Evolutionary conservation across 2,329 filamentous ascomycete species (phyloP), one percentile per base, ranked within the genome.

Genomic region (Zymoseptoria crescenta): DNA sequence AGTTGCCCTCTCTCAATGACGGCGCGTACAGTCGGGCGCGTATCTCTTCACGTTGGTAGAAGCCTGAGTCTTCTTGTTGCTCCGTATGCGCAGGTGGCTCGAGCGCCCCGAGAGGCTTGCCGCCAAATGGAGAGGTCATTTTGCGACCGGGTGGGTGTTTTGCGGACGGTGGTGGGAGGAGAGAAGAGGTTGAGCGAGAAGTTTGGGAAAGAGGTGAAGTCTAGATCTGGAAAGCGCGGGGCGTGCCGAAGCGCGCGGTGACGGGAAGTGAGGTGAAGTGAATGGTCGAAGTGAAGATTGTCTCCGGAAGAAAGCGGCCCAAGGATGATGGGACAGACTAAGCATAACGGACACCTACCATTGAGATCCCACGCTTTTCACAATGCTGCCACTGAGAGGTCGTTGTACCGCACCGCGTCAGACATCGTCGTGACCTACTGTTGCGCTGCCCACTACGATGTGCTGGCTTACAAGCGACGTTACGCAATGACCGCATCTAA

Each of bases 11-110:
- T 16, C 13, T 45, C 35, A 13, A 45, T 13, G 35, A 45, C 13
- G 35, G 16, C 35, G 35, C 35, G n/a, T 45, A 16, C 5, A 45
- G n/a, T n/a, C 35, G 35, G 16, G 35, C 35, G 35, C 16, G 35
- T 16, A 16, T 16, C 16, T 13, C 13, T 16, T 7, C 35, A 45
- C n/a, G 35, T 16, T 16, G 13, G 4, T 45, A 45, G n/a, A 45
- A 45, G 35, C 35, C 56, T 19, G 20, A 5, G 56, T 55, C 55
- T 49, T 57, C 48, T 41, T 52, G 21, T 21, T 28, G 56, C 63
- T 65, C 35, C 56, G 56, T 21, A 41, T 6, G 53, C 50, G 56
- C 56, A 62, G 52, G 27, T 45, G 35, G 4, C 13, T 45, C 35
- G 35, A 45, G 35, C 35, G 35, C 13, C 35, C 13, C 35, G n/a